Evolutionary conservation across 2,329 filamentous ascomycete species (phyloP).

Genomic region (Dryadomyces quercus-mongolicae): DNA sequence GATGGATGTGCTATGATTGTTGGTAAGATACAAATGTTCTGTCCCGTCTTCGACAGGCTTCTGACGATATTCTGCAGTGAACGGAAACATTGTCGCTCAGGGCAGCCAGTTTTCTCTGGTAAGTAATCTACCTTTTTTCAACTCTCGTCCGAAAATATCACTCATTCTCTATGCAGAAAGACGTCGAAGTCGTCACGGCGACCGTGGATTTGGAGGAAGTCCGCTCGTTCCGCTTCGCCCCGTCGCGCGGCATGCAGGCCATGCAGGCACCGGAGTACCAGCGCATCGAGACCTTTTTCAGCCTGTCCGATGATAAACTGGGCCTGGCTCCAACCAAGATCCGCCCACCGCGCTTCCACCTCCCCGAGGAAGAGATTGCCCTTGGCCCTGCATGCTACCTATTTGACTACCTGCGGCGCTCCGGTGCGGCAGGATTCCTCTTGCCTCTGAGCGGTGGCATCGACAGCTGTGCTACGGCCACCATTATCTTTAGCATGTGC

Average conservation of each 20-base stretch:
- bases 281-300: conserved; percentile 26
- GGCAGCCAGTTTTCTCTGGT: conserved; percentile 43
- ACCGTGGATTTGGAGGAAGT: conserved; percentile 64
- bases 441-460: conserved; percentile 47
- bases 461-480: conserved; percentile 38
- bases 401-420: conserved; percentile 44
- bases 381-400: conserved; percentile 52
- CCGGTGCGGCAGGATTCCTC: conserved; percentile 36
- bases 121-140: conserved; percentile 13
- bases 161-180: conserved; percentile 26
- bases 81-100: conserved; percentile 52
- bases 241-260: conserved; percentile 46
- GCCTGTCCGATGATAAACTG: conserved; percentile 18
- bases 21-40: background rate
- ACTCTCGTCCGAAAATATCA: too few species aligned
- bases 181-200: conserved; percentile 54
- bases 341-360: conserved; percentile 37
- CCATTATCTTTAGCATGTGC: conserved; percentile 37
- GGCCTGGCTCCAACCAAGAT: conserved; percentile 18
- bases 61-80: conserved; percentile 25
- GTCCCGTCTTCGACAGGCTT: background rate
- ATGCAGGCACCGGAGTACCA: conserved; percentile 32
- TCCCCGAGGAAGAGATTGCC: conserved; percentile 55
- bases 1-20: conserved; percentile 54
- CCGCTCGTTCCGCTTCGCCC: conserved; percentile 42